Evolutionary conservation across 768 basidiomycete genomes (phyloP), one percentile per base, ranked within the genome.

Genomic region (Rhodotorula paludigena): DNA sequence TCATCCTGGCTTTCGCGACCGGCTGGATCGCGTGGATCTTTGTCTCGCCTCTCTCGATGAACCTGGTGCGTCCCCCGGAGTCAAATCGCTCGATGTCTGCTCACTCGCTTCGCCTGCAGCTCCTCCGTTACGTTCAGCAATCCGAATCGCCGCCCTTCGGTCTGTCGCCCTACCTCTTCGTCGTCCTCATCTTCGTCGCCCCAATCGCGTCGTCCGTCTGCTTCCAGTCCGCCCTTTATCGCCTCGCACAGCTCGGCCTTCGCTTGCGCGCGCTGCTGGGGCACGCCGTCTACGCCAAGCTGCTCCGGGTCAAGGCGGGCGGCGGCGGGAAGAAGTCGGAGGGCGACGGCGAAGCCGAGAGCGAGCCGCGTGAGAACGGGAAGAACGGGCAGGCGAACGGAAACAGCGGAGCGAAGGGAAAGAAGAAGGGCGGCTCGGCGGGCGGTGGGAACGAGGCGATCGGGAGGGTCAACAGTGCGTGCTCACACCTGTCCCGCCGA

Each of bases 1-100:
- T 25, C 23, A 64, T 71, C 23, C 21, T 71, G 32, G 41, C 30
- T 1, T 71, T 63, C 38, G 61, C 65, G 16, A 60, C 33, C 21
- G 61, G 55, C 1, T 71, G 69, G 69, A 66, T 71, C 54, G 42
- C 56, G 16, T 66, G 51, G 32, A 57, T 71, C 30, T 71, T 71
- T n/a, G 41, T 64, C 8, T 57, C 58, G 5, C 69, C 69, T 1
- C 59, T 71, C 7, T 63, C 69, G 16, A 63, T 71, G 64, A 71
- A 71, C 49, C 58, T 71, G 5, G 64, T 71, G 2, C 51, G 69
- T 47, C 36, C n/a, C n/a, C n/a, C n/a, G n/a, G n/a, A n/a, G n/a
- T n/a, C n/a, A n/a, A n/a, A n/a, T n/a, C n/a, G n/a, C n/a, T n/a
- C n/a, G n/a, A n/a, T n/a, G n/a, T n/a, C n/a, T n/a, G n/a, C n/a